Conservation (phyloP, 495 filamentous ascomycete genomes). For the Neurospora sp. region DNA sequence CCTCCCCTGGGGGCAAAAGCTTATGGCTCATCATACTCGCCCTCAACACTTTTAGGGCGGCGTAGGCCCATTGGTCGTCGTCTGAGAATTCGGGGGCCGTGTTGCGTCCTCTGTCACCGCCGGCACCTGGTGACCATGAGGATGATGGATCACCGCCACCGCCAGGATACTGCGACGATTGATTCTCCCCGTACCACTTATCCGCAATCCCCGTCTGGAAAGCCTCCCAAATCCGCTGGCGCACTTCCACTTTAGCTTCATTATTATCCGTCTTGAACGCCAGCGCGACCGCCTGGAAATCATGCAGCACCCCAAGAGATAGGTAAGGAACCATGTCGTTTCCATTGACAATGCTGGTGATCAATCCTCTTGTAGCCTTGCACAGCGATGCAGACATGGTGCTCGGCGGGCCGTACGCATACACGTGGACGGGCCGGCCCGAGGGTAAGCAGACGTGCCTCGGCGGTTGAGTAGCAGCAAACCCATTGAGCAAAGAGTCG, state of each 20-base stretch:
- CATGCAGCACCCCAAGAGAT: conserved; percentile 64
- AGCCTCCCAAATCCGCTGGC: conserved; percentile 53
- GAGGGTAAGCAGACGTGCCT: conserved; percentile 45
- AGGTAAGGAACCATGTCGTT: conserved; percentile 65
- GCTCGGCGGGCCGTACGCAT: conserved; percentile 67
- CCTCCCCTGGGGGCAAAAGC: conserved; percentile 65
- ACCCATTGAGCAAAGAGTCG: conserved; percentile 1
- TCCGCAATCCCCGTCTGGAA: conserved; percentile 39
- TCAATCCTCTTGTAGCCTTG: conserved; percentile 59
- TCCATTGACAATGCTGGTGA: conserved; percentile 65
- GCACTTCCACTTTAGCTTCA: conserved; percentile 54
- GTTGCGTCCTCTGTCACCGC: neutral
- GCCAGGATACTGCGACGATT: conserved; percentile 1
- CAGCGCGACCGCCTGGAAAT: conserved; percentile 60
- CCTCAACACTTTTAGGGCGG: conserved; percentile 54
- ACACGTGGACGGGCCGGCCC: conserved; percentile 65
- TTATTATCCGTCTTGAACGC: conserved; percentile 63
- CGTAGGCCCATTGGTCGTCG: conserved; percentile 62
- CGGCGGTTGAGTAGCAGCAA: conserved; percentile 7
- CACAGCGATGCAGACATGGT: conserved; percentile 65
- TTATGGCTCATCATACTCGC: conserved; percentile 62
- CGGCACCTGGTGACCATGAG: neutral
- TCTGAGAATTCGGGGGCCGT: conserved; percentile 22
- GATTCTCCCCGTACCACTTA: conserved; percentile 32
- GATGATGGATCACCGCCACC: neutral